Conservation (phyloP, 108 stramenopile genomes). For the Ochromonas danica region DNA sequence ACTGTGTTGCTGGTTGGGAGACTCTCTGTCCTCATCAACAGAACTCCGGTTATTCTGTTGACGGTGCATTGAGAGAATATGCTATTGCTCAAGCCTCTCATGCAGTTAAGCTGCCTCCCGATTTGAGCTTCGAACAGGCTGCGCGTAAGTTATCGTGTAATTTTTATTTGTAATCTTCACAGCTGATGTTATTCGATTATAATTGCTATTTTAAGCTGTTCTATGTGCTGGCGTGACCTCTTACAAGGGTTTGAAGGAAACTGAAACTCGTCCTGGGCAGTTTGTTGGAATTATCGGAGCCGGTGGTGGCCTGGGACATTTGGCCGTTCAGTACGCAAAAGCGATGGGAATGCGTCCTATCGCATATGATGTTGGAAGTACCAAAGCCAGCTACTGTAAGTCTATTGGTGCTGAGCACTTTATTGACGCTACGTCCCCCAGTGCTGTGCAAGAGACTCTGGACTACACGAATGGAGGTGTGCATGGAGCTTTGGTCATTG, state of each 20-base stretch:
- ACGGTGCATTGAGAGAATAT: slow-evolving; percentile 24
- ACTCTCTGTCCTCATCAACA: slow-evolving; percentile 45
- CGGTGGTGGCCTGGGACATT: slow-evolving; percentile 26
- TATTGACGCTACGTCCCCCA: slow-evolving; percentile 22
- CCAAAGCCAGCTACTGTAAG: slow-evolving; percentile 29
- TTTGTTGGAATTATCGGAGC: slow-evolving; percentile 32
- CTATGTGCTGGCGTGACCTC: slow-evolving; percentile 69
- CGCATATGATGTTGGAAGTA: not conserved
- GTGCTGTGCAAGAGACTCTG: not conserved
- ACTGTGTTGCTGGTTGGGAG: slow-evolving; percentile 57
- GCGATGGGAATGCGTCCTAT: slow-evolving; percentile 32
- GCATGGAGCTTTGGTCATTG: slow-evolving; percentile 26
- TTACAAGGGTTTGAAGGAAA: slow-evolving; percentile 57
- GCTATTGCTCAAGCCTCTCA: slow-evolving; percentile 12
- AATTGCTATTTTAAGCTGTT: not conserved
- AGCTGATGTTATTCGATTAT: slow-evolving; percentile 47
- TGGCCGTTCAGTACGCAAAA: slow-evolving; percentile 29
- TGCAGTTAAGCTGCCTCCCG: not conserved
- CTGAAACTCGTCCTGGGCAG: slow-evolving; percentile 37
- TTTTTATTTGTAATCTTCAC: slow-evolving; percentile 52
- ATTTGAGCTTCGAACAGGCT: slow-evolving; percentile 40
- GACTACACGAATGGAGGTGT: slow-evolving; percentile 6
- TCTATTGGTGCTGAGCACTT: slow-evolving; percentile 12
- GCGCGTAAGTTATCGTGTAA: slow-evolving; percentile 29
- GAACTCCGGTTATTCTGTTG: slow-evolving; percentile 36